Conservation (phyloP, 202 grass and related monocot genomes). For the Panicum hallii region DNA sequence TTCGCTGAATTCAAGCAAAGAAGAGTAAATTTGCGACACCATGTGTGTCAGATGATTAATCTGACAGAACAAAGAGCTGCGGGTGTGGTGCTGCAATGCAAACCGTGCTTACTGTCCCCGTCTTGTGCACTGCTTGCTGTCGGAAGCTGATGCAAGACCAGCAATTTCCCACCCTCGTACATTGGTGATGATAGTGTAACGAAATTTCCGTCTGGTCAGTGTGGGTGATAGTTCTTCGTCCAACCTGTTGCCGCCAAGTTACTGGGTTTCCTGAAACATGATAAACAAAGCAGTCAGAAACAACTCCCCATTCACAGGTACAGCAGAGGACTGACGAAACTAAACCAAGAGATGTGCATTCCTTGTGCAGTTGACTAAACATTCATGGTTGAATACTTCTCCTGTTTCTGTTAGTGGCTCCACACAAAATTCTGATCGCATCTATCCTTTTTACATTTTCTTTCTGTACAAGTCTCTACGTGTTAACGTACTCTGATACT, state of each 20-base stretch:
- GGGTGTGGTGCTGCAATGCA: too few relatives aligned
- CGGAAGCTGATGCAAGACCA: too few relatives aligned
- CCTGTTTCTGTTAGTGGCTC: not conserved
- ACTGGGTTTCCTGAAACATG: constrained; percentile 13
- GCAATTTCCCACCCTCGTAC: too few relatives aligned
- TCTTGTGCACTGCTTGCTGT: too few relatives aligned
- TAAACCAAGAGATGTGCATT: not conserved
- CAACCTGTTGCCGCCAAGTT: too few relatives aligned
- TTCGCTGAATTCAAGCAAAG: not conserved
- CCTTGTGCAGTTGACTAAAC: not conserved
- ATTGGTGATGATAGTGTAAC: too few relatives aligned
- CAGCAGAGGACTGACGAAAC: not conserved
- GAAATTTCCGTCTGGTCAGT: too few relatives aligned
- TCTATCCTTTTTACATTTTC: not conserved
- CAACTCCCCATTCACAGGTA: not conserved
- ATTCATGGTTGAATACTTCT: not conserved
- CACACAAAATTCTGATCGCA: not conserved
- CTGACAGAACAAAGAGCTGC: too few relatives aligned
- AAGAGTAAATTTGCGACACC: not conserved
- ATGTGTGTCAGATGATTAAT: not conserved
- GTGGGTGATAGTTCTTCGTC: not conserved
- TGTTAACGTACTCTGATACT: not conserved
- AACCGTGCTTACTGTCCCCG: too few relatives aligned
- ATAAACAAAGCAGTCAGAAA: not conserved
- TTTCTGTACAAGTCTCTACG: not conserved